These are phyloP conservation scores for Mrakia blollopis DNA, from an alignment of 768 basidiomycete species.

Conservation along the genomic window DNA sequence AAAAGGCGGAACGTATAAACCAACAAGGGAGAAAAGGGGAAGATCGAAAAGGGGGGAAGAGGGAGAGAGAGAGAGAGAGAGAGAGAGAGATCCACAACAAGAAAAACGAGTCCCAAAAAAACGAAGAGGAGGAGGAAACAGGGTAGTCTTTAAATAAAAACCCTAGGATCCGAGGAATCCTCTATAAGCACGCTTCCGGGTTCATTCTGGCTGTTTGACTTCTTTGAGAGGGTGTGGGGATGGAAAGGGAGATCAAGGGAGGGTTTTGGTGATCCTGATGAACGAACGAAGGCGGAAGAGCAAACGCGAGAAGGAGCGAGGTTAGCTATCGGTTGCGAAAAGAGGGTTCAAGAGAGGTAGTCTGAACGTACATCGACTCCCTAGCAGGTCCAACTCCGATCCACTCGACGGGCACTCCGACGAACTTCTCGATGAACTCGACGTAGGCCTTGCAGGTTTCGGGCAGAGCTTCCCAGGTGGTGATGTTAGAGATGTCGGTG, in stretches of 20 bases:
- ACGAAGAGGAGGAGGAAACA: background rate
- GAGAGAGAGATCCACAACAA: too few species aligned
- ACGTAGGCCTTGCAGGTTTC: conserved; percentile 80
- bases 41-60: background rate
- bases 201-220: too few species aligned
- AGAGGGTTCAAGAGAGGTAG: background rate
- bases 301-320: background rate
- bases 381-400: conserved; percentile 33
- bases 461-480: conserved; percentile 68
- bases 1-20: background rate
- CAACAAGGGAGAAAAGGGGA: background rate
- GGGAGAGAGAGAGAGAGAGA: background rate
- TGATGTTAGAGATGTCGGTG: conserved; percentile 60
- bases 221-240: too few species aligned
- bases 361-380: conserved; percentile 32
- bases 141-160: background rate
- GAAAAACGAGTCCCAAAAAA: too few species aligned
- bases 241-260: background rate
- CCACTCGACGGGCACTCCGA: conserved; percentile 58
- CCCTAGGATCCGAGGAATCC: too few species aligned
- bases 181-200: too few species aligned
- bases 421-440: conserved; percentile 71
- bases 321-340: background rate
- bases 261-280: conserved; percentile 7
- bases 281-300: background rate